Base-by-base conservation (phyloP, 1,284 basidiomycete species). In the Inonotus obliquus region DNA sequence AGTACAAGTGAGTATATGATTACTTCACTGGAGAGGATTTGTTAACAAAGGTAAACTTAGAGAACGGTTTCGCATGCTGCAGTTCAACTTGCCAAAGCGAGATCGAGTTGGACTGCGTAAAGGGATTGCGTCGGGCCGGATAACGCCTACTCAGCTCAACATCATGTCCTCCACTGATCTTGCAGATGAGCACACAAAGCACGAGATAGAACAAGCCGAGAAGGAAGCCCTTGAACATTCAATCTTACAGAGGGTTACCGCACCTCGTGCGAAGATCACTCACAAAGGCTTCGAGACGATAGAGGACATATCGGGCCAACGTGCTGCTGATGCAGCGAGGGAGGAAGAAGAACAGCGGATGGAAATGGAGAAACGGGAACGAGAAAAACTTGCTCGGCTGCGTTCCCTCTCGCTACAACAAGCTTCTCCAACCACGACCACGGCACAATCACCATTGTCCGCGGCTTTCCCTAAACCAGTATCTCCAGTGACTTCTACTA, bases 261-360 rank as follows among this genome's bases (percentile, higher is more conserved):
- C 83, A 27, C 92, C 92, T 62, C 86, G 88, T 67, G 87, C 91
- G 39, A 94, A 94, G 74, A 88, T 92, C 65, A 94, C 92, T 21
- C 92, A 94, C 77, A 94, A 94, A 74, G 92, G 92, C 62, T 75
- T 93, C 65, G 86, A 94, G 76, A 86, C 92, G 68, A 91, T 94
- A 68, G 92, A 94, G 72, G 85, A 87, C 72, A 75, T 86, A 57
- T 82, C 83, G 65, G 87, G 83, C n/a, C 71, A 38, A 74, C 76
- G 55, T 73, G 72, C 53, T 66, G 75, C 64, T 77, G 81, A 69
- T 78, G 84, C 66, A 76, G 79, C 65, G 84, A 87, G 67, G 75
- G 79, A 53, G 29, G 63, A 66, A 60, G 80, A 84, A 64, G 76
- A 74, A 61, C 76, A 77, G 67, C 79, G 85, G 57, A 74, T 75